Conservation (phyloP, 148 eudicot genomes). For the Amaranthus hypochondriacus region DNA sequence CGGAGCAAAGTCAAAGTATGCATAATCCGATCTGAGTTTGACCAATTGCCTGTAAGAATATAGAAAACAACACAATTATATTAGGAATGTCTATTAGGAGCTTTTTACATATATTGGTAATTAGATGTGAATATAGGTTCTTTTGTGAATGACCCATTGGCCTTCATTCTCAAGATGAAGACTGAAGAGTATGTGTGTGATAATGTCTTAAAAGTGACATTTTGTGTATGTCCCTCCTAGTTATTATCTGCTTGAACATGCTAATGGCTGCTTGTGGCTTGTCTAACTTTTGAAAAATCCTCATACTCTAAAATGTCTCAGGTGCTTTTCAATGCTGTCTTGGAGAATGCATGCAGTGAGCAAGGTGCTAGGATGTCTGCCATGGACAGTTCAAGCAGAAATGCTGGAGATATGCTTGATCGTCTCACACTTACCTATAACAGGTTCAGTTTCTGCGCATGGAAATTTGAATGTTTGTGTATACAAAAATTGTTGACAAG, state of each 20-base stretch:
- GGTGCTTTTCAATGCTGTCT: constrained; percentile 74
- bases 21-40: background rate
- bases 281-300: background rate
- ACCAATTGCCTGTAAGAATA: too few relatives aligned
- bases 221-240: background rate
- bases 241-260: background rate
- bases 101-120: background rate
- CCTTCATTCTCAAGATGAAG: background rate
- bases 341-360: constrained; percentile 91
- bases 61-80: too few relatives aligned
- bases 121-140: background rate
- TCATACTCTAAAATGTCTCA: constrained; percentile 25
- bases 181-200: background rate
- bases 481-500: background rate
- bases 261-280: background rate
- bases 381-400: constrained; percentile 86
- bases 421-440: constrained; percentile 77
- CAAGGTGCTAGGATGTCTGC: constrained; percentile 95
- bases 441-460: constrained; percentile 40
- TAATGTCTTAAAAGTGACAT: background rate
- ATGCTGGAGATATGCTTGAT: constrained; percentile 90
- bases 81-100: too few relatives aligned
- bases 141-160: too few relatives aligned
- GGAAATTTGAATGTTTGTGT: background rate
- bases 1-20: too few relatives aligned